Base-by-base conservation (phyloP, 352 stramenopile genomes). In the Pythium scleroteichum region DNA sequence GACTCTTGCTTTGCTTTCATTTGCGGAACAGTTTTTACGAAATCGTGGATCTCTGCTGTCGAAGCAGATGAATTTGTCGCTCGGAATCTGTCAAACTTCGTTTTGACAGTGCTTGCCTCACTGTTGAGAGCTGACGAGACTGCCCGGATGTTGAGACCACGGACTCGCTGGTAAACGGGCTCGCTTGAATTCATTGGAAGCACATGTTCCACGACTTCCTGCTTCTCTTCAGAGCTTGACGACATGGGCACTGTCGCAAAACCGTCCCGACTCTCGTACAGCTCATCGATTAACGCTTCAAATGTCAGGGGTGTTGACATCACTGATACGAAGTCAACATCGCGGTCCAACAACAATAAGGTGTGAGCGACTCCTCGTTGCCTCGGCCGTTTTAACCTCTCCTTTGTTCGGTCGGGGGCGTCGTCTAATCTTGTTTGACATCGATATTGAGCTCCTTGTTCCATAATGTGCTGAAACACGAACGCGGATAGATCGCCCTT, bases 401-500 rank as follows among this genome's bases (percentile, higher is more conserved):
- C 32, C 38, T 46, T 40, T 10, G 63, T 38, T 42, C 14, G 26
- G 0, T 7, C n/a, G 16, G 50, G 1, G 3, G 38, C 26, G 20
- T 33, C 33, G 47, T 52, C 10, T 20, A 24, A 17, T 19, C 33
- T 57, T 39, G 60, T 17, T 17, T 8, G 23, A 22, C 50, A 16
- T 26, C 45, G 26, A 16, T 29, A 33, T 16, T 27, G 23, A 2
- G 24, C 41, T 13, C 48, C 49, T 27, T 66, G 61, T 54, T 87
- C 74, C 69, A 92, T 75, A 39, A 93, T 61, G 38, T 84, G 75
- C 20, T 88, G 79, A 19, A 87, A 60, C 22, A 92, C 78, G 8
- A 85, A 69, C 69, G 85, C 88, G 10, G 80, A 72, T 33, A 91
- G 53, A 38, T 92, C 78, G 10, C 84, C 84, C 53, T 93, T 93